phyloP scores from a whole-genome alignment of 768 basidiomycete genomes.

The Mycena floridula region DNA sequence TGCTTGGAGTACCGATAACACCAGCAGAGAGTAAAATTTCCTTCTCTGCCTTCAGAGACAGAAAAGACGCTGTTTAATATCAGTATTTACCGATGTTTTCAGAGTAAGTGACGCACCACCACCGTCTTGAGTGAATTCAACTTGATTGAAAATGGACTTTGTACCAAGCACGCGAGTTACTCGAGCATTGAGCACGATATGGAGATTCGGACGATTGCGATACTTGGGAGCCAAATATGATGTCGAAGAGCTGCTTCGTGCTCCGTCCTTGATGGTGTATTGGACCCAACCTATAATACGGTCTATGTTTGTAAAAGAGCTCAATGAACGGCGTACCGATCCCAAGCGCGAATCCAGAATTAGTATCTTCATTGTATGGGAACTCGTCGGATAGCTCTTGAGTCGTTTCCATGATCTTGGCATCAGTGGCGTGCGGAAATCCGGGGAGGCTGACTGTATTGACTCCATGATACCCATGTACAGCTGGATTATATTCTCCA shows the following conservation, averaged over 20 bases:
- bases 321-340: constrained; percentile 14
- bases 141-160: constrained; percentile 1
- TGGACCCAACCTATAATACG: constrained; percentile 15
- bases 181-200: constrained; percentile 17
- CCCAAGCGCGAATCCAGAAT: constrained; percentile 23
- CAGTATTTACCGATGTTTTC: not conserved
- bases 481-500: constrained; percentile 19
- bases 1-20: constrained; percentile 14
- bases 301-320: not conserved
- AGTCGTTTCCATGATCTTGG: constrained; percentile 16
- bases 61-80: not conserved
- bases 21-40: constrained; percentile 21
- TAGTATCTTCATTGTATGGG: constrained; percentile 25
- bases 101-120: not conserved
- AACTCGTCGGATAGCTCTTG: constrained; percentile 17
- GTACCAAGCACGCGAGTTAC: constrained; percentile 5
- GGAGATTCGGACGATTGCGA: constrained; percentile 20
- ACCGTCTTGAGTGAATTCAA: constrained; percentile 2
- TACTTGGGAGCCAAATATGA: constrained; percentile 24
- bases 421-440: constrained; percentile 13
- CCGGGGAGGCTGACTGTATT: constrained; percentile 18
- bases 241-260: constrained; percentile 23
- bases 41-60: constrained; percentile 8
- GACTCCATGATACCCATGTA: constrained; percentile 21
- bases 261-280: constrained; percentile 15